Evolutionary conservation across 2,329 filamentous ascomycete species (phyloP), one percentile per base, ranked within the genome.

Genomic region (Fusarium dimerum): DNA sequence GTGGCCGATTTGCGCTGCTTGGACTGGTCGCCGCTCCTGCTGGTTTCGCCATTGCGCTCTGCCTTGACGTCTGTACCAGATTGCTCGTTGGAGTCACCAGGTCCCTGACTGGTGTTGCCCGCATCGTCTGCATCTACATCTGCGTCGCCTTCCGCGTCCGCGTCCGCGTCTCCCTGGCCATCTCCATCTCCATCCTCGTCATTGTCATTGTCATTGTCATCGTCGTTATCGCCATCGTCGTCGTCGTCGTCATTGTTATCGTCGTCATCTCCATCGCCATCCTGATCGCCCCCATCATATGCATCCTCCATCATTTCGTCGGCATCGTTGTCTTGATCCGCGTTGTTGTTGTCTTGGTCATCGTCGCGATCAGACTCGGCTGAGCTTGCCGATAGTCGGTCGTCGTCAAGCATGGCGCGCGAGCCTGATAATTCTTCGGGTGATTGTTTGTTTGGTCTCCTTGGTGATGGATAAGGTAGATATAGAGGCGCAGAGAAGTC

Each of bases 231-330:
- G 9, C 64, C 63, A 6, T 66, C 64, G n/a, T 68, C 68, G 43
- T 71, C 67, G 13, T 71, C 69, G 26, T 73, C 70, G 9, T 75
- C 72, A 17, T 66, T 71, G 18, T 75, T 72, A 13, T 77, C 73
- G 20, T 26, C 20, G 20, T 26, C 7, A 7, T 26, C 7, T 5
- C 7, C 20, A 7, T 26, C 20, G 20, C 7, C 76, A 30, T 66
- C 76, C 59, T 72, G 70, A n/a, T 68, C 66, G 1, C 71, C 68
- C 2, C 69, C 66, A 3, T 71, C 68, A 5, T 68, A 65, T 1
- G 73, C 67, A 3, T 72, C 68, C 42, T 84, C 80, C 79, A 84
- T 84, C 36, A 80, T 73, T 63, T 85, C 81, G 60, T 85, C 82
- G 51, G 76, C 76, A 18, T 66, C 62, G 40, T 68, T 67, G 26